phyloP scores from a whole-genome alignment of 2,329 filamentous ascomycete species.

The Ophiognomonia clavigignenti-juglandacearum region DNA sequence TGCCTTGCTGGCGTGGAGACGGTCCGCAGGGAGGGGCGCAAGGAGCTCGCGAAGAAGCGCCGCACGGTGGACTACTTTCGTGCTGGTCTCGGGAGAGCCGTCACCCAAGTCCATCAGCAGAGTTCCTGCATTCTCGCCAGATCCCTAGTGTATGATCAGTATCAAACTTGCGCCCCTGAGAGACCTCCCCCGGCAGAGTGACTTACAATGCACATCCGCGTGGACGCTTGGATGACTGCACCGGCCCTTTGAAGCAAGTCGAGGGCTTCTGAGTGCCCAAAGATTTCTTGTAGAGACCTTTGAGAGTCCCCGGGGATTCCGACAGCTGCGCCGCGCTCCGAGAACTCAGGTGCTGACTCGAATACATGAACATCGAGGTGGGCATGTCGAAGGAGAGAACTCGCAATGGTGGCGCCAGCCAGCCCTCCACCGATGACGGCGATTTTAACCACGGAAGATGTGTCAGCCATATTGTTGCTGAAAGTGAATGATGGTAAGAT shows the following conservation, averaged over 20 bases:
- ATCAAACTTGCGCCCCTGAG: background rate
- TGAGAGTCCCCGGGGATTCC: slow-evolving; percentile 16
- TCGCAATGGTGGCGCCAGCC: slow-evolving; percentile 17
- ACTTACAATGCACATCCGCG: slow-evolving; percentile 8
- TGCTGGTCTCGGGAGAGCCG: slow-evolving; percentile 2
- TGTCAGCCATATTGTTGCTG: slow-evolving; percentile 1
- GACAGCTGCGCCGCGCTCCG: slow-evolving; percentile 21
- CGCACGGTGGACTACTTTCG: slow-evolving; percentile 19
- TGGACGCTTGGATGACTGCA: slow-evolving; percentile 11
- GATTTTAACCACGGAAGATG: slow-evolving; percentile 9
- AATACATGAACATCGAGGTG: slow-evolving; percentile 21
- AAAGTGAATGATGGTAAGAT: too few relatives aligned
- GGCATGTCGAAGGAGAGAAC: slow-evolving; percentile 17
- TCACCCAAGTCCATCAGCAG: slow-evolving; percentile 15
- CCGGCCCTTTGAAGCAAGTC: slow-evolving; percentile 16
- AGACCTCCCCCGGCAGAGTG: background rate
- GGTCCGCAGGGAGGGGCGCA: slow-evolving; percentile 12
- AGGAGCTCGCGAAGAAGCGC: slow-evolving; percentile 19
- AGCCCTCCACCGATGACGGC: slow-evolving; percentile 22
- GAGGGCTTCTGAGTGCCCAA: slow-evolving; percentile 1
- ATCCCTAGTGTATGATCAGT: slow-evolving; percentile 9
- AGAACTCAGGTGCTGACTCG: slow-evolving; percentile 20
- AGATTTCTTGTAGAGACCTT: slow-evolving; percentile 14
- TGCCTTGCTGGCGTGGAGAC: slow-evolving; percentile 17
- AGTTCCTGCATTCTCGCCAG: slow-evolving; percentile 12